These are phyloP conservation scores for Diaporthe batatas DNA, from an alignment of 2,329 filamentous ascomycete species.

Conservation along the genomic window DNA sequence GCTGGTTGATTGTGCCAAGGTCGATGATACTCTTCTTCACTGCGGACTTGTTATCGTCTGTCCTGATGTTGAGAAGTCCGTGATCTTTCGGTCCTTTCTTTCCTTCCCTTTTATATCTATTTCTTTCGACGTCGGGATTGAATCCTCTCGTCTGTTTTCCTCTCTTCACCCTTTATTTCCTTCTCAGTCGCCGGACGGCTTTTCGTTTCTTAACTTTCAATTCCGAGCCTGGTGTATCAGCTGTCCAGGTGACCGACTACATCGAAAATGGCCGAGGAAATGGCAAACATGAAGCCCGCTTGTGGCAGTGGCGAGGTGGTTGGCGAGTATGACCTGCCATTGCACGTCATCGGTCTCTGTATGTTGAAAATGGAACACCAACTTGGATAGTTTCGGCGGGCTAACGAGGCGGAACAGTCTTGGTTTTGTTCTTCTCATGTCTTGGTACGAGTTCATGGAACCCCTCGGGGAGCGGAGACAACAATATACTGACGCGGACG, in stretches of 20 bases:
- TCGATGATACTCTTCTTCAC: slow-evolving; percentile 23
- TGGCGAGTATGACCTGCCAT: slow-evolving; percentile 58
- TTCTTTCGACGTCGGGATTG: slow-evolving; percentile 36
- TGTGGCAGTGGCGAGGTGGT: slow-evolving; percentile 54
- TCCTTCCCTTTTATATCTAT: slow-evolving; percentile 42
- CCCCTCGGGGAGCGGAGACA: not conserved
- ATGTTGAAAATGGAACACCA: slow-evolving; percentile 9
- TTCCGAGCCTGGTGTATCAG: slow-evolving; percentile 21
- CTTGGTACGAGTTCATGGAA: slow-evolving; percentile 49
- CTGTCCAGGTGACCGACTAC: slow-evolving; percentile 25
- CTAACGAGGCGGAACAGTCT: slow-evolving; percentile 48
- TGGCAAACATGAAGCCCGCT: slow-evolving; percentile 53
- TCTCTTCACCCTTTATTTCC: slow-evolving; percentile 39
- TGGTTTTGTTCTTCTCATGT: slow-evolving; percentile 56
- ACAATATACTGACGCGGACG: slow-evolving; percentile 2
- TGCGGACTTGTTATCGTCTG: slow-evolving; percentile 26
- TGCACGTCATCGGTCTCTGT: slow-evolving; percentile 59
- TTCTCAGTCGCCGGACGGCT: slow-evolving; percentile 38
- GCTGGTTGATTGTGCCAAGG: slow-evolving; percentile 29
- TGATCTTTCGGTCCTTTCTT: slow-evolving; percentile 40
- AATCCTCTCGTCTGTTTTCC: slow-evolving; percentile 41
- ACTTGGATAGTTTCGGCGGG: not conserved
- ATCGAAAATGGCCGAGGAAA: slow-evolving; percentile 40
- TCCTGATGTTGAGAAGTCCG: slow-evolving; percentile 27
- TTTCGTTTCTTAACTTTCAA: not conserved